Evolutionary conservation across 2,329 filamentous ascomycete species (phyloP).

Genomic region (Dendryphion nanum): DNA sequence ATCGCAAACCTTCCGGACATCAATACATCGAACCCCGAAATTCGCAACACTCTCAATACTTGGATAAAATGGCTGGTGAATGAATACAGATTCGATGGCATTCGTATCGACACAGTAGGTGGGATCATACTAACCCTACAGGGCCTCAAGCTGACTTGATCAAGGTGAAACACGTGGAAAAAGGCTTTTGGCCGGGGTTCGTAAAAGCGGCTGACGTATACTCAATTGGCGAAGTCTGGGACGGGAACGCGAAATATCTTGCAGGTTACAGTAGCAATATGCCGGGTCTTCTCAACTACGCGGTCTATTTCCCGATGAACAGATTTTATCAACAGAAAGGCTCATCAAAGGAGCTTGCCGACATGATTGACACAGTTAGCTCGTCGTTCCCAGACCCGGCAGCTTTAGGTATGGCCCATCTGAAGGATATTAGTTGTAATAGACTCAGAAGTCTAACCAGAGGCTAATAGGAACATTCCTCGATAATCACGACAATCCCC

Average conservation of each 20-base stretch:
- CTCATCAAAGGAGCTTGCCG: conserved; percentile 30
- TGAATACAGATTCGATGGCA: conserved; percentile 48
- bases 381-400: conserved; percentile 32
- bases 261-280: conserved; percentile 55
- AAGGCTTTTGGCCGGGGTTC: conserved; percentile 58
- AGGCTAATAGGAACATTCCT: conserved; percentile 36
- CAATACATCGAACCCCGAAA: conserved; percentile 23
- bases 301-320: conserved; percentile 45
- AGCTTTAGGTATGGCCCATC: too few relatives aligned
- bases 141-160: too few relatives aligned
- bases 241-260: conserved; percentile 53
- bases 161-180: conserved; percentile 63
- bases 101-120: conserved; percentile 61
- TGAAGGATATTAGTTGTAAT: too few relatives aligned
- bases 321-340: conserved; percentile 35
- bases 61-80: conserved; percentile 32
- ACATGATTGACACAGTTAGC: conserved; percentile 35
- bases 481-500: conserved; percentile 41
- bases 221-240: conserved; percentile 59
- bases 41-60: conserved; percentile 22
- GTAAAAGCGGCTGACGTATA: conserved; percentile 57
- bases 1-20: conserved; percentile 32
- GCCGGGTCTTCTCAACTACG: conserved; percentile 62
- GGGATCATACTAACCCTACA: too few relatives aligned
- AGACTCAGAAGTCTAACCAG: too few relatives aligned